These are phyloP conservation scores for Microstroma glucosiphilum DNA, from an alignment of 1,284 basidiomycete genomes.

Conservation along the genomic window DNA sequence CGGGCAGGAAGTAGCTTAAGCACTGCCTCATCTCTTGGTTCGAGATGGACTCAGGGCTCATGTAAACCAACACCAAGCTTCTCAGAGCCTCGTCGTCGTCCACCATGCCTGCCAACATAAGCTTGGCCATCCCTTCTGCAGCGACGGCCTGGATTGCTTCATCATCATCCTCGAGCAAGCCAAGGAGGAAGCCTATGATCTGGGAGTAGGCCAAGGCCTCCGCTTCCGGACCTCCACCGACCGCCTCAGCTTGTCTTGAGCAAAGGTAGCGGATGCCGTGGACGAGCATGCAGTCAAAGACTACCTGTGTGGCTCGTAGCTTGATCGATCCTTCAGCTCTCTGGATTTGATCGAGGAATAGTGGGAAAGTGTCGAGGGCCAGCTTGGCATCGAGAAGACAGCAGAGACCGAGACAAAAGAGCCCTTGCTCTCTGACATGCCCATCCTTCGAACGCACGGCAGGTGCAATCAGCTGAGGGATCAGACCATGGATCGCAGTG, in stretches of 20 bases:
- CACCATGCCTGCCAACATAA: constrained; percentile 69
- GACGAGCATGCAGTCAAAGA: constrained; percentile 86
- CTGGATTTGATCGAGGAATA: constrained; percentile 80
- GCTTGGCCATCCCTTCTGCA: constrained; percentile 78
- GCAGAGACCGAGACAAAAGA: constrained; percentile 78
- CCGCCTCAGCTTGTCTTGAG: constrained; percentile 48
- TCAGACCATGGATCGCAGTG: constrained; percentile 80
- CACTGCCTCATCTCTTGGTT: constrained; percentile 88
- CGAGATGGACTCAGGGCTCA: constrained; percentile 75
- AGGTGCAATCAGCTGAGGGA: constrained; percentile 83
- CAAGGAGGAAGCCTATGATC: constrained; percentile 40
- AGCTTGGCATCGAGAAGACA: constrained; percentile 84
- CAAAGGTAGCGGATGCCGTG: constrained; percentile 73
- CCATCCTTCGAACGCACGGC: constrained; percentile 81
- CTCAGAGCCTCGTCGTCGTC: constrained; percentile 58
- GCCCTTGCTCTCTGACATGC: constrained; percentile 74
- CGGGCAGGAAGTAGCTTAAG: constrained; percentile 89
- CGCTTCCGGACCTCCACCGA: constrained; percentile 33
- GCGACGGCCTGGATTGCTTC: constrained; percentile 72
- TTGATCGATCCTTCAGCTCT: constrained; percentile 70
- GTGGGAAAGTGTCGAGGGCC: constrained; percentile 81
- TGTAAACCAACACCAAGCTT: constrained; percentile 73
- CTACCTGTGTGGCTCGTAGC: constrained; percentile 71
- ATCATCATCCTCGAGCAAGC: constrained; percentile 63
- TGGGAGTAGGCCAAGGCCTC: constrained; percentile 35